Evolutionary conservation across 2,329 filamentous ascomycete genomes (phyloP).

Genomic region (Ceratocystis destructans): DNA sequence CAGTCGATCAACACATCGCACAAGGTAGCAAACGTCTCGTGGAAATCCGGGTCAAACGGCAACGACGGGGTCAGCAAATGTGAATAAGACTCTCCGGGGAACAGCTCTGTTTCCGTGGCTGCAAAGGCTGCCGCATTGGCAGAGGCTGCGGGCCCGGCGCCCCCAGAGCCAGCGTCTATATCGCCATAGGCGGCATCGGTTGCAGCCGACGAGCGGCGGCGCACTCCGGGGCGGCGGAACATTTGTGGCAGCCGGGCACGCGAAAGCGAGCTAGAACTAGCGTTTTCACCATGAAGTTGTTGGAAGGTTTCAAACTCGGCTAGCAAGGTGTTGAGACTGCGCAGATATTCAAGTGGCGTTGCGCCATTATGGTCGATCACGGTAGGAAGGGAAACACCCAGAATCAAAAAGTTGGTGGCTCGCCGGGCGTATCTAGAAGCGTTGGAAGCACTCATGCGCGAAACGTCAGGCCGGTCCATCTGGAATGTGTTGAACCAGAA

Average conservation of each 20-base stretch:
- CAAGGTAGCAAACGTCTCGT: conserved; percentile 87
- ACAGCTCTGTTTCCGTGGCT: conserved; percentile 49
- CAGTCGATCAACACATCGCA: conserved; percentile 92
- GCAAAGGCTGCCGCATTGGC: conserved; percentile 42
- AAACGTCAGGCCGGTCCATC: conserved; percentile 69
- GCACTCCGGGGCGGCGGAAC: conserved; percentile 53
- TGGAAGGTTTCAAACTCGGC: conserved; percentile 91
- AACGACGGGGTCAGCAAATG: conserved; percentile 81
- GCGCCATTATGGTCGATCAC: conserved; percentile 78
- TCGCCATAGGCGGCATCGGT: conserved; percentile 27
- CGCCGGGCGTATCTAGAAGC: conserved; percentile 71
- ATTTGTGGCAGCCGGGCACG: conserved; percentile 70
- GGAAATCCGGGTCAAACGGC: conserved; percentile 94
- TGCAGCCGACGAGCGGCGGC: conserved; percentile 39
- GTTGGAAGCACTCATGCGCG: conserved; percentile 74
- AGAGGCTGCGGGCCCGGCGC: conserved; percentile 23
- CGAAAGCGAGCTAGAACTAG: conserved; percentile 54
- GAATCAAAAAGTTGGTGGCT: conserved; percentile 83
- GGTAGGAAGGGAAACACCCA: conserved; percentile 80
- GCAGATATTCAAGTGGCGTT: conserved; percentile 71
- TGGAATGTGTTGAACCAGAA: conserved; percentile 98
- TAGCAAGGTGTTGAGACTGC: conserved; percentile 70
- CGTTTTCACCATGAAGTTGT: conserved; percentile 67
- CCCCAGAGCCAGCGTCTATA: conserved; percentile 24
- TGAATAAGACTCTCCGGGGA: conserved; percentile 75